Base-by-base conservation (phyloP, 768 basidiomycete genomes). In the Tulasnella sp. region DNA sequence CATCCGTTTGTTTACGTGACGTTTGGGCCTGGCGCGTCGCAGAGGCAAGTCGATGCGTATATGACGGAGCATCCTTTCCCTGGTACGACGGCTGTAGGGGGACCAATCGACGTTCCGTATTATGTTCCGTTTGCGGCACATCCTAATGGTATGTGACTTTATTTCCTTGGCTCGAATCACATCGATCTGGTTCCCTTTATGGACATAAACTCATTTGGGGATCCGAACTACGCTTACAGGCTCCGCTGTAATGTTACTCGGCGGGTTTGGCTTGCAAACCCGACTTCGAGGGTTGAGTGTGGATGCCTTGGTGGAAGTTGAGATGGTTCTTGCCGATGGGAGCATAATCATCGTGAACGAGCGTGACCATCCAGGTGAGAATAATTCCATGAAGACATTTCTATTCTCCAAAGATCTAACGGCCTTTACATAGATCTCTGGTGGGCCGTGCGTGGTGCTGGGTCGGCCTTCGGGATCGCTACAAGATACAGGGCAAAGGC, bases 401-500 rank as follows among this genome's bases (percentile, higher is more conserved):
- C 29, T 3, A 37, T 29, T 58, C 67, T 70, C 36, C 19, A 17
- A 3, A 5, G 31, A 31, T 69, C 19, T 15, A 34, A 74, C 36
- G 40, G 25, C 37, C 19, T 69, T 38, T 67, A 11, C 15, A 45
- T 75, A 94, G 94, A 94, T 80, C 85, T 96, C 15, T 94, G 91
- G 91, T 96, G 93, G 93, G 94, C 90, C 12, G 82, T 94, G 67
- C 89, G 93, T 72, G 94, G 93, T 7, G 93, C 91, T 15, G 96
- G 96, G 0, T 87, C 94, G 0, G 87, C 90, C 11, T 86, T 97
- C 42, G 94, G 95, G 12, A 87, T 98, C 71, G 92, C 89, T 25
- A 96, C 92, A 17, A 89, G 94, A n/a, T 96, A 94, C 84, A 93
- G 93, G 80, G 93, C 91, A 8, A 91, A 88, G 81, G 96, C 95